These are phyloP conservation scores for Jaltomata sinuosa DNA, from an alignment of 257 asterid species.

Conservation along the genomic window DNA sequence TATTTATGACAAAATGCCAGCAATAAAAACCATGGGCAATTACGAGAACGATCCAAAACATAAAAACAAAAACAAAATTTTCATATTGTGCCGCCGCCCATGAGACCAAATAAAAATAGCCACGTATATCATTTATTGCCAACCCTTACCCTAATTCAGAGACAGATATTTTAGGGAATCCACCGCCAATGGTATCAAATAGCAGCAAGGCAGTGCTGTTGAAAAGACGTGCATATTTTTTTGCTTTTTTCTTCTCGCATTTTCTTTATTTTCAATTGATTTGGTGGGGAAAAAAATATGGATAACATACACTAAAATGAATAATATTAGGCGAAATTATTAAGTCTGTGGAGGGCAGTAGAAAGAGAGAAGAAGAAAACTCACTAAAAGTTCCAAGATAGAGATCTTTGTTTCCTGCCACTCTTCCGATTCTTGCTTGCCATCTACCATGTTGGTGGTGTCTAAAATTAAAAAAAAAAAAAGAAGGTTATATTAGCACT, in stretches of 20 bases:
- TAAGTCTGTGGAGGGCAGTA: not conserved
- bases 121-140: slow-evolving; percentile 24
- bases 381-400: slow-evolving; percentile 86
- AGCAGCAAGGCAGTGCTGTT: not conserved
- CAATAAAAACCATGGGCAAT: not conserved
- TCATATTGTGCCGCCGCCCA: slow-evolving; percentile 21
- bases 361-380: slow-evolving; percentile 4
- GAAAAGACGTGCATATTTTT: not conserved
- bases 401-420: slow-evolving; percentile 83
- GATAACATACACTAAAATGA: not conserved
- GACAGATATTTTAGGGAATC: slow-evolving; percentile 11
- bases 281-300: not conserved
- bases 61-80: not conserved
- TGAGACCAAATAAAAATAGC: slow-evolving; percentile 20
- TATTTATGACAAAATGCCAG: not conserved
- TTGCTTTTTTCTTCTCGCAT: not conserved
- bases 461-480: slow-evolving; percentile 22
- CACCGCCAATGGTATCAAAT: slow-evolving; percentile 51
- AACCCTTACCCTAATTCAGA: not conserved
- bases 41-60: not conserved
- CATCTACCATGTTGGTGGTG: slow-evolving; percentile 95
- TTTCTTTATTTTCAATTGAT: not conserved
- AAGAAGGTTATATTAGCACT: not conserved
- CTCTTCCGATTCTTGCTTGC: slow-evolving; percentile 92
- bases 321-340: not conserved